Conservation (phyloP, 495 filamentous ascomycete genomes). For the Pseudevernia furfuracea region DNA sequence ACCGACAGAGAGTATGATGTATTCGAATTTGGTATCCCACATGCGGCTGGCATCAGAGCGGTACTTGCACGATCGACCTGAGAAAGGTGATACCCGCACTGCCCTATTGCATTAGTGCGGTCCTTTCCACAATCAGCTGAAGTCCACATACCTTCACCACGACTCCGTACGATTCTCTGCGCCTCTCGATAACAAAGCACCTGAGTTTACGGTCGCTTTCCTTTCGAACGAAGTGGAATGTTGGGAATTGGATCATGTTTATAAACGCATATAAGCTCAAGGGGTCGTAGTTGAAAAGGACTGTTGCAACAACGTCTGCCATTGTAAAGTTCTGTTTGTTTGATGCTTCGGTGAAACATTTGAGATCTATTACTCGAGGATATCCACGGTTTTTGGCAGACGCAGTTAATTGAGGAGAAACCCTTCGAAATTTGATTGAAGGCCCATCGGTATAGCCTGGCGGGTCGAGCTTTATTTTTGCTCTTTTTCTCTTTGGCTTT, state of each 20-base stretch:
- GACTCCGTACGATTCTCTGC: not conserved
- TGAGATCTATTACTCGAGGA: not conserved
- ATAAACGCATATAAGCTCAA: constrained; percentile 4
- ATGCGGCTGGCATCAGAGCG: not conserved
- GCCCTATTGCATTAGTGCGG: not conserved
- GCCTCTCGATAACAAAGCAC: constrained; percentile 8
- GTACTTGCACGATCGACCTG: not conserved
- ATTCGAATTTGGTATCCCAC: not conserved
- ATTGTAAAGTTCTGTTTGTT: constrained; percentile 11
- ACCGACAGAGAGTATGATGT: not conserved
- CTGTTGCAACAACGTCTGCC: constrained; percentile 15
- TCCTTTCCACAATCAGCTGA: not conserved
- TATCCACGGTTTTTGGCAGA: not conserved
- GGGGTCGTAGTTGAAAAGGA: constrained; percentile 5
- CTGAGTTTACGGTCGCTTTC: not conserved
- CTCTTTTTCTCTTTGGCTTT: constrained; percentile 2
- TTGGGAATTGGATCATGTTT: not conserved
- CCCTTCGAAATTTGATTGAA: not conserved
- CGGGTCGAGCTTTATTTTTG: constrained; percentile 2
- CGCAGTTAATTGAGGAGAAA: not conserved
- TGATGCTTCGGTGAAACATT: not conserved
- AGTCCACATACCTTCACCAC: not conserved
- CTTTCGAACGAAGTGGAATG: constrained; percentile 1
- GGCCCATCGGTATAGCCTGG: not conserved
- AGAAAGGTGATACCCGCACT: constrained; percentile 7